phyloP scores from a whole-genome alignment of 2,329 filamentous ascomycete genomes.

The Fusarium udum region DNA sequence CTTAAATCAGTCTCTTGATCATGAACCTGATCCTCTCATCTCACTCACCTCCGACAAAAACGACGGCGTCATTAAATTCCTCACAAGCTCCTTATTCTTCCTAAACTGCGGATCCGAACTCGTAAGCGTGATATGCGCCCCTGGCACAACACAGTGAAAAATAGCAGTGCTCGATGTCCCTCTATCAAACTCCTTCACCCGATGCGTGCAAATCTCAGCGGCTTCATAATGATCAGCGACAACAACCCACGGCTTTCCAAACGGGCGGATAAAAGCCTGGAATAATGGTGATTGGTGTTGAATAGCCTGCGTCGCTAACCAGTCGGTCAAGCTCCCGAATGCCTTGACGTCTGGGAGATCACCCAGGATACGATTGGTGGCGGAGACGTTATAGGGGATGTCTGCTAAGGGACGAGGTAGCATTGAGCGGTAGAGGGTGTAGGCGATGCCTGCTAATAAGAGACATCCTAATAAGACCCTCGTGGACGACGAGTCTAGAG shows the following conservation, averaged over 20 bases:
- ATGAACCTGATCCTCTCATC: fast-evolving
- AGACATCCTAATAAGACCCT: background rate
- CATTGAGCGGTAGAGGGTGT: conserved; percentile 13
- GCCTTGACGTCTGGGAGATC: conserved; percentile 19
- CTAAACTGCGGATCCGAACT: conserved; percentile 24
- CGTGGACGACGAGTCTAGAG: background rate
- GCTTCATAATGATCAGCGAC: conserved; percentile 32
- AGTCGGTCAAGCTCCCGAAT: conserved; percentile 22
- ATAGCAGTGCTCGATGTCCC: conserved; percentile 5
- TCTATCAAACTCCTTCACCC: conserved; percentile 29
- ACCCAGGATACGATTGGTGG: conserved; percentile 20
- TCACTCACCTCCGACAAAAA: conserved; percentile 24
- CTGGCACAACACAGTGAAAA: conserved; percentile 16
- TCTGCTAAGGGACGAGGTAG: conserved; percentile 16
- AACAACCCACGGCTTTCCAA: conserved; percentile 24
- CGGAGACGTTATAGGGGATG: conserved; percentile 22
- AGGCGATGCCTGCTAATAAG: conserved; percentile 2
- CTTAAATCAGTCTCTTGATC: background rate
- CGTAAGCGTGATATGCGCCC: conserved; percentile 16
- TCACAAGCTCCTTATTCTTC: conserved; percentile 32
- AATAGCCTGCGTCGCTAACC: conserved; percentile 10
- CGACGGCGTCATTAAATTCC: conserved; percentile 26
- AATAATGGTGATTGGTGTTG: conserved; percentile 25
- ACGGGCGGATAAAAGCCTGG: conserved; percentile 20
- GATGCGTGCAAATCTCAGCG: conserved; percentile 19